Percentiles rank a stretch among this genome's conserved stretches.
Evolutionary conservation across 1,284 basidiomycete genomes (phyloP).

Genomic region (Tranzscheliella williamsii): DNA sequence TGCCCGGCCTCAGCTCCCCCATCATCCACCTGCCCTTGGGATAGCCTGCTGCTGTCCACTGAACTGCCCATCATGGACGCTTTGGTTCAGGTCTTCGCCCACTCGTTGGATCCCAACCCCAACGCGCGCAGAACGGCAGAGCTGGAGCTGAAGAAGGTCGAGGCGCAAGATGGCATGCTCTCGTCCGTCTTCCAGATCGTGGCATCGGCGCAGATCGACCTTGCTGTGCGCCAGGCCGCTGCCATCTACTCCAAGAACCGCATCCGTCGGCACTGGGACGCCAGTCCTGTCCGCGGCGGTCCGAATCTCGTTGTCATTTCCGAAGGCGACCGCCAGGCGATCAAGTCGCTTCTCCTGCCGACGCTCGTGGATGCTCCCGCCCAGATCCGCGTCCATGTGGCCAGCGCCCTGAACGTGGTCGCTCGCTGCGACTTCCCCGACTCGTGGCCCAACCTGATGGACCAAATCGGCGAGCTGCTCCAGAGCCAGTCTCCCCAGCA

Average conservation of each 20-base stretch:
- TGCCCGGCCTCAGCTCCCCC: too few relatives aligned
- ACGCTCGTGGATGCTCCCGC: constrained; percentile 46
- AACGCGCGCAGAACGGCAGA: constrained; percentile 55
- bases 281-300: constrained; percentile 10
- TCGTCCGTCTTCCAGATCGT: constrained; percentile 52
- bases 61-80: constrained; percentile 33
- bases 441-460: constrained; percentile 53
- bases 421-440: constrained; percentile 52
- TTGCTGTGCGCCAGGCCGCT: constrained; percentile 52
- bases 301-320: constrained; percentile 23
- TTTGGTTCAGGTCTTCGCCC: constrained; percentile 34
- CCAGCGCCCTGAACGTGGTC: constrained; percentile 45
- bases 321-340: constrained; percentile 36
- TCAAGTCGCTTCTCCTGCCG: constrained; percentile 42
- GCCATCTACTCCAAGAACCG: constrained; percentile 60
- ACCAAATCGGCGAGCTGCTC: constrained; percentile 48
- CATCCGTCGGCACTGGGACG: constrained; percentile 51
- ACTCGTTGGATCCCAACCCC: constrained; percentile 49
- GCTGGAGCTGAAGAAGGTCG: constrained; percentile 56
- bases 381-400: constrained; percentile 48
- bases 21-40: too few relatives aligned
- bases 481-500: constrained; percentile 36
- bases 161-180: constrained; percentile 57
- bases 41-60: too few relatives aligned
- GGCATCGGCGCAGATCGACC: constrained; percentile 38